Evolutionary conservation across 345 rosid genomes (phyloP).

Genomic region (Psidium guajava): DNA sequence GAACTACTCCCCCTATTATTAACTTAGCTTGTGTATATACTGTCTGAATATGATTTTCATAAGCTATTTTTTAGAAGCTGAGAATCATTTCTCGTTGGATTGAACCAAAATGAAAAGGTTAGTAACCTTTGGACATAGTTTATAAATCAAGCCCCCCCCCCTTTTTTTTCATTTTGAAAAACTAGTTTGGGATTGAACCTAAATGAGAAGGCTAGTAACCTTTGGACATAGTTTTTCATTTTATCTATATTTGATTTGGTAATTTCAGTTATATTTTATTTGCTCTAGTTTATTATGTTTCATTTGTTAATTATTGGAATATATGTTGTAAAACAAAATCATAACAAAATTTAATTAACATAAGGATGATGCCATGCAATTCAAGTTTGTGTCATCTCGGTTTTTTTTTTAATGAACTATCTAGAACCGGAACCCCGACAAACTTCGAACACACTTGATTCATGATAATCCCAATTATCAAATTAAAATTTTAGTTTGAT

Average conservation of each 20-base stretch:
- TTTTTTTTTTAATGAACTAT: neutral
- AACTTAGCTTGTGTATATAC: no score
- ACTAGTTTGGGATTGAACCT: neutral
- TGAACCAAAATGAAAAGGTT: neutral
- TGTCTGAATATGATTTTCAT: neutral
- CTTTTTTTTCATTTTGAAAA: no score
- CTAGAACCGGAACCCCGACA: neutral
- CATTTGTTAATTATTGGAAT: neutral
- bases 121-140: neutral
- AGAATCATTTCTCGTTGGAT: neutral
- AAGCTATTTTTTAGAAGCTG: neutral
- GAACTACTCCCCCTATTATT: no score
- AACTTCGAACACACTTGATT: neutral
- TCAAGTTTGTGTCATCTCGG: neutral
- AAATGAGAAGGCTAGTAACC: neutral
- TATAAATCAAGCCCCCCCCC: no score
- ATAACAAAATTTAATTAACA: neutral
- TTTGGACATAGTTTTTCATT: neutral
- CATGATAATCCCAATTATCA: fast-evolving
- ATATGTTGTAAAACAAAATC: neutral
- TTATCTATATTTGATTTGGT: neutral
- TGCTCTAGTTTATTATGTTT: neutral
- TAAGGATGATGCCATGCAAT: neutral
- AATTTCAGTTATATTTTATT: neutral
- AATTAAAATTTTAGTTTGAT: neutral